Base-by-base conservation (phyloP, 2,329 filamentous ascomycete genomes). In the Eurotiales sp. region DNA sequence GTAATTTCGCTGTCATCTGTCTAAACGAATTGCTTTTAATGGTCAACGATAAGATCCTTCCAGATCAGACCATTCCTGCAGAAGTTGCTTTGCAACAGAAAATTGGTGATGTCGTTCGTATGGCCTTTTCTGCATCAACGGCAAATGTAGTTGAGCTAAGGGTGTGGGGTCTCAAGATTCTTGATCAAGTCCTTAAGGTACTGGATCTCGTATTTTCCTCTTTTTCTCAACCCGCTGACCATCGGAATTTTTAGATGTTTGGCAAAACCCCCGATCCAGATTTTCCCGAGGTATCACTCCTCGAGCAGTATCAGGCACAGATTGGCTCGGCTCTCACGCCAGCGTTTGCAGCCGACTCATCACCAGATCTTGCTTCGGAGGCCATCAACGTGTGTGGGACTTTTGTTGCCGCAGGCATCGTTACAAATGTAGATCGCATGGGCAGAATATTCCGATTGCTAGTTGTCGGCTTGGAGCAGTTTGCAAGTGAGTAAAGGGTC, bases 351-450 rank as follows among this genome's bases (percentile, higher is more conserved):
- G 86, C 86, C 3, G 93, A 99, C 68, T 99, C 93, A 0, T 96
- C 92, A 0, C 91, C 95, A 0, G 93, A 99, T 68, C 77, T 99
- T 14, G 95, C 93, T 7, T 91, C 93, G 0, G 92, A 96, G 65
- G 93, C 95, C 14, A 89, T 99, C 57, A 95, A 95, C 62, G 93
- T 99, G 6, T 99, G 93, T 63, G 93, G 92, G n/a, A 90, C 88
- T 1, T 99, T 99, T 70, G 95, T 99, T 62, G 88, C 92, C 0
- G 96, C 92, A 0, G 93, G 93, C 12, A 97, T 99, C 50, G 93
- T 99, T 8, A 96, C 90, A 0, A 93, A 97, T 68, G 84, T 97
- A 8, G 95, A 99, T 59, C 84, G 93, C n/a, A 99, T 99, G 93
- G 93, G 93, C 19, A 86, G 93, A 51, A 99, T 99, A 48, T 79